These are phyloP conservation scores for Linnemannia exigua DNA, from an alignment of 192 early-diverging fungal species.

Conservation along the genomic window DNA sequence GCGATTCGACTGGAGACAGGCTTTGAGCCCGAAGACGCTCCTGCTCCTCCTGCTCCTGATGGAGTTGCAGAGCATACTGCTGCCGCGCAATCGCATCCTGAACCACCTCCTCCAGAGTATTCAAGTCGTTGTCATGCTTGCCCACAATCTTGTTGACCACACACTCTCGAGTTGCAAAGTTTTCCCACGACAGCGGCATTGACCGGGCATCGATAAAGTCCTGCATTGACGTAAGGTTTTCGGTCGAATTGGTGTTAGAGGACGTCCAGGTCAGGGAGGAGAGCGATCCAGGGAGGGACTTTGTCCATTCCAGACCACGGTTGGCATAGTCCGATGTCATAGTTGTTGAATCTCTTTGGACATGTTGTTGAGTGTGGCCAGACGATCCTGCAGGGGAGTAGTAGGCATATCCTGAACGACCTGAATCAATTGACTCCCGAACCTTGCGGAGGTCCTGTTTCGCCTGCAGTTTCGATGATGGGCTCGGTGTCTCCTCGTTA, in stretches of 20 bases:
- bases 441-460: constrained; percentile 44
- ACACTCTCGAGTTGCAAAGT: constrained; percentile 50
- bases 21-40: constrained; percentile 13
- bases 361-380: not conserved
- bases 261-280: constrained; percentile 16
- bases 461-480: constrained; percentile 22
- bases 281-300: not conserved
- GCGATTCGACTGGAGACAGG: not conserved
- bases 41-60: constrained; percentile 9
- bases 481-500: not conserved
- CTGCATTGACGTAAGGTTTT: constrained; percentile 1
- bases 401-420: constrained; percentile 37
- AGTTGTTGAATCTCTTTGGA: not conserved
- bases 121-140: constrained; percentile 41
- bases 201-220: constrained; percentile 31
- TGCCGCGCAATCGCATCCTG: constrained; percentile 43
- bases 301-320: not conserved
- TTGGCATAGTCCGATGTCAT: not conserved
- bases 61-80: constrained; percentile 24
- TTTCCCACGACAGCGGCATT: constrained; percentile 42
- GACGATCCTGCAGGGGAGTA: constrained; percentile 16
- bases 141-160: constrained; percentile 48
- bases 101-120: constrained; percentile 39
- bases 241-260: constrained; percentile 21
- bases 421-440: constrained; percentile 46